These are phyloP conservation scores for Pichia gijzeniarum DNA, from an alignment of 805 yeast genomes.

Conservation along the genomic window DNA sequence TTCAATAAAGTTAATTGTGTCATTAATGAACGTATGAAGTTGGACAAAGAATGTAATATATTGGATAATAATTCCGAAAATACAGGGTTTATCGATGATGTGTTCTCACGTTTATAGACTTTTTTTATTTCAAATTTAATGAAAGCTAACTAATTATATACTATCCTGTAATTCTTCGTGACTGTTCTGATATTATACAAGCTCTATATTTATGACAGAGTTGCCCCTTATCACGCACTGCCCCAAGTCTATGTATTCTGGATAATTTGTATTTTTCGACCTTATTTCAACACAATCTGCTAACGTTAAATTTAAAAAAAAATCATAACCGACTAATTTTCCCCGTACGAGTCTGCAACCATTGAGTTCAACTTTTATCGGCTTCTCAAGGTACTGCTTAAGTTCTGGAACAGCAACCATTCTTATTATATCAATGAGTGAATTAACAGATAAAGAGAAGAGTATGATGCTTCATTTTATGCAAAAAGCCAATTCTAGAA, in stretches of 20 bases:
- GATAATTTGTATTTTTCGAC: background rate
- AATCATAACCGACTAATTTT: slow-evolving; percentile 76
- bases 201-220: slow-evolving; percentile 46
- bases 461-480: too few relatives aligned
- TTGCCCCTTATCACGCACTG: slow-evolving; percentile 46
- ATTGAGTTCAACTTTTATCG: slow-evolving; percentile 65
- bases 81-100: slow-evolving; percentile 10
- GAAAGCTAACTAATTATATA: too few relatives aligned
- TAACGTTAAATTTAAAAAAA: slow-evolving; percentile 34
- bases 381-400: slow-evolving; percentile 69
- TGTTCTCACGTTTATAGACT: slow-evolving; percentile 6
- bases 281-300: slow-evolving; percentile 18
- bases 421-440: background rate
- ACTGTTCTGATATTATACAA: slow-evolving; percentile 14
- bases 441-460: too few relatives aligned
- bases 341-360: slow-evolving; percentile 80
- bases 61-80: background rate
- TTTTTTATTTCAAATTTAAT: background rate
- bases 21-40: slow-evolving; percentile 10
- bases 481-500: slow-evolving; percentile 3
- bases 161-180: too few relatives aligned
- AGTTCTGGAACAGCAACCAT: slow-evolving; percentile 34
- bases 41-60: slow-evolving; percentile 1
- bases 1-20: slow-evolving; percentile 10
- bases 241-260: slow-evolving; percentile 23